Conservation (phyloP, 352 stramenopile species). For the Hyaloperonospora brassicae region DNA sequence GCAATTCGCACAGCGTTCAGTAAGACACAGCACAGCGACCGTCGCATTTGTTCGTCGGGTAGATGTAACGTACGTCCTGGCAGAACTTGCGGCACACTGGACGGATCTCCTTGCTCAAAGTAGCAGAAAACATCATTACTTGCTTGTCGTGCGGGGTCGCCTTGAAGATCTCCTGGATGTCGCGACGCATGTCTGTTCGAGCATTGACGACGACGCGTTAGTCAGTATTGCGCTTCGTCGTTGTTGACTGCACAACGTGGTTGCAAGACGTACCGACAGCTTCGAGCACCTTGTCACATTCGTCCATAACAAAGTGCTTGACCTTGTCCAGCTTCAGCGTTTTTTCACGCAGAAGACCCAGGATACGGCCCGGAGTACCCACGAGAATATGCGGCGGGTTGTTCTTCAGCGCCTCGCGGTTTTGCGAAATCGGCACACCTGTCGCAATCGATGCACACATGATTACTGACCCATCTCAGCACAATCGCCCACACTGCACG, state of each 20-base stretch:
- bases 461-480: too few species aligned
- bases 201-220: background rate
- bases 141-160: slow-evolving; percentile 99
- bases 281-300: slow-evolving; percentile 99
- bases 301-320: slow-evolving; percentile 99
- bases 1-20: slow-evolving; percentile 1
- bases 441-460: background rate
- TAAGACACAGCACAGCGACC: background rate
- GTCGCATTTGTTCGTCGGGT: background rate
- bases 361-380: slow-evolving; percentile 94
- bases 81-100: slow-evolving; percentile 99
- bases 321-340: slow-evolving; percentile 97
- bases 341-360: slow-evolving; percentile 89
- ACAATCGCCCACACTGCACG: background rate
- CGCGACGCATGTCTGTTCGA: slow-evolving; percentile 92
- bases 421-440: slow-evolving; percentile 91
- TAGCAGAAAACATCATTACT: slow-evolving; percentile 99
- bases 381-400: slow-evolving; percentile 95
- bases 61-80: slow-evolving; percentile 85
- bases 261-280: slow-evolving; percentile 73
- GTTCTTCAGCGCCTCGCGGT: slow-evolving; percentile 96
- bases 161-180: slow-evolving; percentile 99
- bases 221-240: background rate
- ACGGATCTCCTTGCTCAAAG: slow-evolving; percentile 97
- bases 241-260: slow-evolving; percentile 1